Conservation (phyloP, 2,329 filamentous ascomycete genomes). For the Botrytis sinoallii region DNA sequence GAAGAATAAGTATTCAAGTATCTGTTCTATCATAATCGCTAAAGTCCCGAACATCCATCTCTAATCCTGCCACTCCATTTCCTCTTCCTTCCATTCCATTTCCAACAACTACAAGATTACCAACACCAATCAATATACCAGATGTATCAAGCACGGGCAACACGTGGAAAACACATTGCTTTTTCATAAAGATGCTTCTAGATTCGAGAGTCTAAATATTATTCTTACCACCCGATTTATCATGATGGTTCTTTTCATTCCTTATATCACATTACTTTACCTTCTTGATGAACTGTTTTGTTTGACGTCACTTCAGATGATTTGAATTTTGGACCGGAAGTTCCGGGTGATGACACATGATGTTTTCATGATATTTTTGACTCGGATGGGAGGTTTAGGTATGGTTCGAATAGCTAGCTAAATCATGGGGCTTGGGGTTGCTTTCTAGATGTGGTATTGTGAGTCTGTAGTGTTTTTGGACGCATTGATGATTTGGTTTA, state of each 20-base stretch:
- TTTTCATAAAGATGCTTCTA: neutral
- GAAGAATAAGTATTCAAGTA: neutral
- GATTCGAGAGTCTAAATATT: neutral
- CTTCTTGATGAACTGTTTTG: accelerated
- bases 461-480: neutral
- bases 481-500: neutral
- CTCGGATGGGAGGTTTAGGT: neutral
- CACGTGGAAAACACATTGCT: neutral
- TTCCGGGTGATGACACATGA: neutral
- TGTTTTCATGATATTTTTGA: neutral
- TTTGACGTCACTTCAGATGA: neutral
- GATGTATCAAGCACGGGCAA: neutral
- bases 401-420: neutral
- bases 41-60: neutral
- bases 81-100: neutral
- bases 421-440: neutral
- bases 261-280: neutral
- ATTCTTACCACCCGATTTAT: neutral
- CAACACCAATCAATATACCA: neutral
- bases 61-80: neutral
- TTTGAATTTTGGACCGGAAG: neutral
- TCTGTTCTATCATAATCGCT: neutral
- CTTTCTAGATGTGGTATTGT: neutral
- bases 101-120: neutral
- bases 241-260: neutral